A percentile compares a stretch with the other conserved stretches of the same genome.
These are phyloP conservation scores for Penicillium digitatum DNA, from an alignment of 2,329 filamentous ascomycete genomes.

Conservation along the genomic window DNA sequence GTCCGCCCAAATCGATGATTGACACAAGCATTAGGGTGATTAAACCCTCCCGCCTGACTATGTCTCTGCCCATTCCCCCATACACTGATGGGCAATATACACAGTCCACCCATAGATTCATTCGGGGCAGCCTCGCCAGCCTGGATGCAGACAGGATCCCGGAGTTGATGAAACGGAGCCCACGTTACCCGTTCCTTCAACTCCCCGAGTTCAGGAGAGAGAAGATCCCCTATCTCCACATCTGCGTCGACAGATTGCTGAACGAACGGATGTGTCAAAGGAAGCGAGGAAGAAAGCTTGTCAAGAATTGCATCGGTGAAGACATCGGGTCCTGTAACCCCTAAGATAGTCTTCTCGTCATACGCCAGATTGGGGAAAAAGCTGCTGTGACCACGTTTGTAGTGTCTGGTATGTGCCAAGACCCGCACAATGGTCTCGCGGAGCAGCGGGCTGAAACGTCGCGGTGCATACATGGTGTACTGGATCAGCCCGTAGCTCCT, in stretches of 20 bases:
- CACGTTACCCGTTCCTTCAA: constrained; percentile 27
- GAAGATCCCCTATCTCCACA: constrained; percentile 19
- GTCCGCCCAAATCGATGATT: constrained; percentile 35
- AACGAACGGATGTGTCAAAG: constrained; percentile 25
- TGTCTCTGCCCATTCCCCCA: constrained; percentile 39
- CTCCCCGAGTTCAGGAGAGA: background rate
- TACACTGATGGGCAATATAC: constrained; percentile 77
- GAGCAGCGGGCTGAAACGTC: constrained; percentile 34
- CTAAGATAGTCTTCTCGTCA: constrained; percentile 28
- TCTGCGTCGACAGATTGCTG: constrained; percentile 24
- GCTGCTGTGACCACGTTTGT: constrained; percentile 16
- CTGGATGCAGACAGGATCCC: constrained; percentile 25
- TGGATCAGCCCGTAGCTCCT: constrained; percentile 35
- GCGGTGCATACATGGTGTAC: constrained; percentile 36
- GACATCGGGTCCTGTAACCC: constrained; percentile 34
- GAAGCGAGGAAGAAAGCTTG: constrained; percentile 27
- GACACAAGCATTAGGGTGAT: constrained; percentile 27
- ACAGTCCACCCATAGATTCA: constrained; percentile 71
- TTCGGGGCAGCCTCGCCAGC: constrained; percentile 33
- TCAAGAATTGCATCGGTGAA: constrained; percentile 36
- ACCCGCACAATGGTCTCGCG: constrained; percentile 31
- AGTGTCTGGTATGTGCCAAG: constrained; percentile 30
- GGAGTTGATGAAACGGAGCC: constrained; percentile 32
- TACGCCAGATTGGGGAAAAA: constrained; percentile 14
- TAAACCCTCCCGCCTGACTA: constrained; percentile 28